phyloP scores from a whole-genome alignment of 2,329 filamentous ascomycete species.

The Claviceps pusilla region DNA sequence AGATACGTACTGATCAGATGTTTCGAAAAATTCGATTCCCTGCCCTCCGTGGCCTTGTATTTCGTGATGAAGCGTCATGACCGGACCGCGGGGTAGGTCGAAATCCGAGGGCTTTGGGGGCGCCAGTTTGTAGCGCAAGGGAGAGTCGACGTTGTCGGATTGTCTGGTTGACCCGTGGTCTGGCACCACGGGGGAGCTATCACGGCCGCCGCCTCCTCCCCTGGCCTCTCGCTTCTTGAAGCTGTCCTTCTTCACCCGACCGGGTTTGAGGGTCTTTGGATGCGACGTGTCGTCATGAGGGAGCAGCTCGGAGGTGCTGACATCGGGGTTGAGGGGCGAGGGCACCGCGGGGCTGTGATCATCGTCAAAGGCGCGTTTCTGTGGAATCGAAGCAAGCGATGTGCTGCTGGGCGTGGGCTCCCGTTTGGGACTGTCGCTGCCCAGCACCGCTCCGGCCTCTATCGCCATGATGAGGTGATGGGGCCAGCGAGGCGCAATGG shows the following conservation, averaged over 20 bases:
- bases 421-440: constrained; percentile 23
- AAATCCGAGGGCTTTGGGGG: constrained; percentile 48
- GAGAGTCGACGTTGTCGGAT: constrained; percentile 28
- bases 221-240: constrained; percentile 56
- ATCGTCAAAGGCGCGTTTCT: constrained; percentile 54
- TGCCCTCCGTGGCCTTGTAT: constrained; percentile 33
- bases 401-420: constrained; percentile 26
- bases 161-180: constrained; percentile 34
- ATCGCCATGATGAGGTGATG: not conserved
- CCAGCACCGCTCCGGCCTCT: constrained; percentile 19
- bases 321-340: constrained; percentile 59
- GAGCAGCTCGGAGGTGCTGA: constrained; percentile 25
- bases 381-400: constrained; percentile 35
- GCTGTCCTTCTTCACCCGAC: constrained; percentile 48
- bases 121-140: constrained; percentile 48
- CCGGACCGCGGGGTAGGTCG: constrained; percentile 40
- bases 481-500: too few species aligned
- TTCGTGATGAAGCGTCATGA: constrained; percentile 41
- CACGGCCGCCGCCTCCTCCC: constrained; percentile 29
- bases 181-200: constrained; percentile 40
- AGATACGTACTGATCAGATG: constrained; percentile 46
- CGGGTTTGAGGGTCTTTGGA: constrained; percentile 21
- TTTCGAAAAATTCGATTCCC: constrained; percentile 44
- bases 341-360: constrained; percentile 56
- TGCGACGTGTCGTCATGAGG: constrained; percentile 30